Conservation (phyloP, 495 filamentous ascomycete genomes). For the Penicillium dipodomyicola region DNA sequence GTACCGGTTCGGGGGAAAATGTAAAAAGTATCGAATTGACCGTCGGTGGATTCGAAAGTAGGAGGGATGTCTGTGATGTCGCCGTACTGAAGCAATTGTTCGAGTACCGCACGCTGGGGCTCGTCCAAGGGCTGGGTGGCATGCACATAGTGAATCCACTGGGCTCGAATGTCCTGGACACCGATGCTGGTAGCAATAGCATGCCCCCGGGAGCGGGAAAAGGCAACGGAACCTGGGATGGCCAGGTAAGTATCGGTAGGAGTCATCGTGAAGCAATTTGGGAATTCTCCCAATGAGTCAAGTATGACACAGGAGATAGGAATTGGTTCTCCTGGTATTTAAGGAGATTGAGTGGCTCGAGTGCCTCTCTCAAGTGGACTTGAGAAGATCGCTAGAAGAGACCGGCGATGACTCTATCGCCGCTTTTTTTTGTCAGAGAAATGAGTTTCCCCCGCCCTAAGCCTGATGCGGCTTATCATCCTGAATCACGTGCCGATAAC, state of each 20-base stretch:
- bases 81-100: conserved; percentile 63
- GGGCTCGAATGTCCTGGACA: conserved; percentile 55
- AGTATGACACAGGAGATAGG: conserved; percentile 13
- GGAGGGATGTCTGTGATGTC: conserved; percentile 50
- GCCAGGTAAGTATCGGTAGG: conserved; percentile 43
- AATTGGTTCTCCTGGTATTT: conserved; percentile 20
- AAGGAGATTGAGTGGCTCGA: conserved; percentile 28
- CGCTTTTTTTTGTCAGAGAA: conserved; percentile 20
- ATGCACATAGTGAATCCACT: conserved; percentile 66
- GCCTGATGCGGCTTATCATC: conserved; percentile 28
- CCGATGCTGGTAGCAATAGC: conserved; percentile 52
- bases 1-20: conserved; percentile 76
- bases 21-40: conserved; percentile 56
- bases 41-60: conserved; percentile 43
- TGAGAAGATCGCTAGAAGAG: conserved; percentile 25
- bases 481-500: conserved; percentile 25
- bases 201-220: conserved; percentile 52
- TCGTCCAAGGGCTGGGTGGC: conserved; percentile 40
- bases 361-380: conserved; percentile 33
- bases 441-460: conserved; percentile 31
- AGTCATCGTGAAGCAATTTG: conserved; percentile 31
- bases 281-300: conserved; percentile 16
- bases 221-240: conserved; percentile 52
- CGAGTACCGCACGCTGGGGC: conserved; percentile 46
- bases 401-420: conserved; percentile 29